A percentile compares a stretch with the other conserved stretches of the same genome.
phyloP scores from a whole-genome alignment of 2,329 filamentous ascomycete species.

The Cladosporium sp. region DNA sequence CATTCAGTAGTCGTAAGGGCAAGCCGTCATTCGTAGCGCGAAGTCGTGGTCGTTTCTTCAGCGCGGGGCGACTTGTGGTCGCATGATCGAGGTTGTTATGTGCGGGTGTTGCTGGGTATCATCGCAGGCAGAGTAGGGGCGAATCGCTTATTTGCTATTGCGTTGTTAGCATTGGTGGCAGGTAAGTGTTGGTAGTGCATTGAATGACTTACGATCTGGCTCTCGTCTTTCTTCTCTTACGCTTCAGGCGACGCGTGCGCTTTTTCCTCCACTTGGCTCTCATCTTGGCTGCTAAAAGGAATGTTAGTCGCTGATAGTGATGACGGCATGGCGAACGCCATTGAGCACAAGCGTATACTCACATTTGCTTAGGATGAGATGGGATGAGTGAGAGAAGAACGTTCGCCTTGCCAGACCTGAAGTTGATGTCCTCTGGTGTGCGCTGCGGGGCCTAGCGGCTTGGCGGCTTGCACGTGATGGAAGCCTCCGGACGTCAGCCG shows the following conservation, averaged over 20 bases:
- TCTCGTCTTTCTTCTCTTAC: conserved; percentile 99
- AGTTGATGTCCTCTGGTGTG: conserved; percentile 13
- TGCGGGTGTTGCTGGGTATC: conserved; percentile 27
- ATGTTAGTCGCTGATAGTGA: neutral
- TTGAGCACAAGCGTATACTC: conserved; percentile 10
- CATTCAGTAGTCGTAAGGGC: conserved; percentile 16
- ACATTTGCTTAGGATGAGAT: conserved; percentile 21
- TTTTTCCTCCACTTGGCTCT: conserved; percentile 99
- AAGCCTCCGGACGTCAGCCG: conserved; percentile 13
- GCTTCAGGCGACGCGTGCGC: conserved; percentile 97
- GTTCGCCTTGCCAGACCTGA: neutral
- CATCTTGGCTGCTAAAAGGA: conserved; percentile 49
- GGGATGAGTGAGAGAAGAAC: conserved; percentile 18
- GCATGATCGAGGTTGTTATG: conserved; percentile 26
- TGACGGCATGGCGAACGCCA: neutral
- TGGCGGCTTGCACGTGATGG: conserved; percentile 13
- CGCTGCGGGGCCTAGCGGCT: conserved; percentile 12
- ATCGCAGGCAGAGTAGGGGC: conserved; percentile 37
- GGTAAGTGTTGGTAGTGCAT: neutral
- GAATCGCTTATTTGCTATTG: conserved; percentile 50
- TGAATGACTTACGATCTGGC: conserved; percentile 77
- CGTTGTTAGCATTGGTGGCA: conserved; percentile 24
- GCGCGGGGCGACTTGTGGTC: conserved; percentile 32
- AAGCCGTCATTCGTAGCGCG: conserved; percentile 30
- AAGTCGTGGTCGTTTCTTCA: conserved; percentile 38